Base-by-base conservation (phyloP, 2,329 filamentous ascomycete genomes). In the Aureobasidium melanogenum region DNA sequence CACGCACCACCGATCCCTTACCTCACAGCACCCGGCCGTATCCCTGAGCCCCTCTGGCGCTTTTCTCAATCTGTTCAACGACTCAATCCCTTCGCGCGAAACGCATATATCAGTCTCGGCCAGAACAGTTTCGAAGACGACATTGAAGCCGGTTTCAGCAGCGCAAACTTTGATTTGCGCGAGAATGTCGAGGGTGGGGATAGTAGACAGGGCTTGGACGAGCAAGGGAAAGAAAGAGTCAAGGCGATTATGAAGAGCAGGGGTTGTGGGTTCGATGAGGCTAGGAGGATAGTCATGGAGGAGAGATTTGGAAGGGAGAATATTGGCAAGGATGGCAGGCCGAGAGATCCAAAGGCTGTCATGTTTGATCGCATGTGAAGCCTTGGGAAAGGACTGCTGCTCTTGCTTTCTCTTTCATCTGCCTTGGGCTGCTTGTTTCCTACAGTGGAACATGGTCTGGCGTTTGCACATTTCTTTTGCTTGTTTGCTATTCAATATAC, bases 331-430 rank as follows among this genome's bases (percentile, higher is more conserved):
- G 94, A 99, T 74, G 94, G 94, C 5, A 78, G 87, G 68, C 94
- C 94, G 64, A 83, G 86, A 71, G 93, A 97, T 78, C 91, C 92
- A 64, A 97, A 97, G 79, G 96, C 96, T 72, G 91, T 97, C 63
- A 95, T 89, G 72, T 97, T 97, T 75, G 63, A 65, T 54, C 59
- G 63, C 22, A 30, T 64, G 54, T 60, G 30, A 51, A n/a, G 30
- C 22, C n/a, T 26, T 8, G 34, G 3, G 4, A 1, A 38, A 28
- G 22, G 32, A 52, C 19, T n/a, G 3, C 24, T 38, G 6, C 14
- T 5, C 5, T 8, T 5, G 12, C 7, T 30, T 41, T 30, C 24
- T n/a, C 32, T 19, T 22, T 39, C 19, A 17, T 38, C n/a, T 48
- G 5, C 3, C 36, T 15, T 17, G 34, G 7, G 9, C n/a, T 17